phyloP scores from a whole-genome alignment of 2,329 filamentous ascomycete genomes.

The Karstenula rhodostoma region DNA sequence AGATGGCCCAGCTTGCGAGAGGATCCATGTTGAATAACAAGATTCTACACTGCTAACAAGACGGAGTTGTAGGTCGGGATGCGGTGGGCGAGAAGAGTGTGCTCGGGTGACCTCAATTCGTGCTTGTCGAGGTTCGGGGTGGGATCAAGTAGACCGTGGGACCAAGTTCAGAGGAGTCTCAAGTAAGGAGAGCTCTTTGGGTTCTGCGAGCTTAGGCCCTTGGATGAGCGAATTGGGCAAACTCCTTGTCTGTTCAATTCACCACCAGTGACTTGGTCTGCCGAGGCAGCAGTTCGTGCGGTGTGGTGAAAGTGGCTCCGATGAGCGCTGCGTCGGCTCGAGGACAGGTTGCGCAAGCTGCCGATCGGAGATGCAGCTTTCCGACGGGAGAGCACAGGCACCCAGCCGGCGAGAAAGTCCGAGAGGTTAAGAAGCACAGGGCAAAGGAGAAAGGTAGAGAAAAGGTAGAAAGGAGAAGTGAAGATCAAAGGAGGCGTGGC shows the following conservation, averaged over 20 bases:
- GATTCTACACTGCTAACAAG: neutral
- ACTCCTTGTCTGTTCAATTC: neutral
- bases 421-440: slow-evolving; percentile 3
- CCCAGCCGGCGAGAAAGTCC: slow-evolving; percentile 8
- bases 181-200: slow-evolving; percentile 6
- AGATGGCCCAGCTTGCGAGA: slow-evolving; percentile 45
- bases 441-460: slow-evolving; percentile 16
- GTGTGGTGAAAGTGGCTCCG: slow-evolving; percentile 1
- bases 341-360: slow-evolving; percentile 17
- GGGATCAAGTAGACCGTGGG: neutral
- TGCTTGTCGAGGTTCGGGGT: neutral
- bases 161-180: neutral
- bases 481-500: slow-evolving; percentile 9
- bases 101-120: slow-evolving; percentile 4
- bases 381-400: slow-evolving; percentile 24
- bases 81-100: neutral
- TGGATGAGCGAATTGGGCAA: neutral
- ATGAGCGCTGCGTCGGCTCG: slow-evolving; percentile 11
- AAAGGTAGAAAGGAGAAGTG: slow-evolving; percentile 2
- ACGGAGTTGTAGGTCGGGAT: neutral
- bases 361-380: slow-evolving; percentile 27
- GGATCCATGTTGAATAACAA: slow-evolving; percentile 37
- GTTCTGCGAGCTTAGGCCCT: slow-evolving; percentile 1
- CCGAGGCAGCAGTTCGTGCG: neutral
- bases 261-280: neutral